phyloP scores from a whole-genome alignment of 441 rosid genomes.

The Monsonia emarginata region DNA sequence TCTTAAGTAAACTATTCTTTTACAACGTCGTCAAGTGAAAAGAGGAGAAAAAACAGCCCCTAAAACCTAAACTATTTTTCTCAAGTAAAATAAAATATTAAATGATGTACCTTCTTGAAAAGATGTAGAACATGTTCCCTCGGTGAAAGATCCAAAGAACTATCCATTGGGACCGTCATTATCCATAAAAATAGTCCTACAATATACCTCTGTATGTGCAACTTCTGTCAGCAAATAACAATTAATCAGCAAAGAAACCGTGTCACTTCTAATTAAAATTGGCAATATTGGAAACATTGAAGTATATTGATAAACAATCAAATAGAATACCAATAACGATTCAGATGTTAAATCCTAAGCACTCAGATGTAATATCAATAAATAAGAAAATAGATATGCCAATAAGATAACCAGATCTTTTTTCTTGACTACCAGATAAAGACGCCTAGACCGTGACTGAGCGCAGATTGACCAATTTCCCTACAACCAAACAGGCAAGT shows the following conservation, averaged over 20 bases:
- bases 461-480: neutral
- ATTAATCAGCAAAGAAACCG: neutral
- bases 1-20: too few relatives aligned
- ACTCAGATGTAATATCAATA: neutral
- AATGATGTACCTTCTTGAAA: neutral
- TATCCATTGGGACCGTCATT: slow-evolving; percentile 1
- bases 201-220: neutral
- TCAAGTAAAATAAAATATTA: neutral
- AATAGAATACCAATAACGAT: neutral
- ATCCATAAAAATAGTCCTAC: neutral
- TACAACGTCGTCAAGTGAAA: too few relatives aligned
- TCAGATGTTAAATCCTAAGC: neutral
- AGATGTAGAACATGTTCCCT: neutral
- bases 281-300: neutral
- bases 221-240: neutral
- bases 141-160: neutral
- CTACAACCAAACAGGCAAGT: neutral
- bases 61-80: neutral
- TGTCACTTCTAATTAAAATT: neutral
- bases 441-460: too few relatives aligned
- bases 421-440: too few relatives aligned
- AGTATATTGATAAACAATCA: neutral
- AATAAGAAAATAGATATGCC: neutral
- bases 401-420: too few relatives aligned
- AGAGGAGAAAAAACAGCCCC: neutral